A percentile compares a stretch with the other conserved stretches of the same genome.
Evolutionary conservation across 108 stramenopile genomes (phyloP).

Genomic region (Thalassiosira profunda): DNA sequence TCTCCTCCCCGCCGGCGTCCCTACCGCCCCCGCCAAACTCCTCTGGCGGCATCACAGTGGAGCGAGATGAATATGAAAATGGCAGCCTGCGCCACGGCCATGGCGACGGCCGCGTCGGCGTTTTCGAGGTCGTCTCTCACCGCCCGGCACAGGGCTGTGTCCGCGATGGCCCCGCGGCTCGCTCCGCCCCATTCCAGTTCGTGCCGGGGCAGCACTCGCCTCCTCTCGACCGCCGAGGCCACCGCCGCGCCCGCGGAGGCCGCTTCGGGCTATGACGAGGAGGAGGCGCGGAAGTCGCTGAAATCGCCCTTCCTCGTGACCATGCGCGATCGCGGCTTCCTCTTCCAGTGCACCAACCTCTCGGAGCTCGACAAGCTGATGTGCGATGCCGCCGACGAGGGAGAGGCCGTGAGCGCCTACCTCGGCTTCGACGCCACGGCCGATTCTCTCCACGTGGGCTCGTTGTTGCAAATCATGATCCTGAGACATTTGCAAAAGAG

Average conservation of each 20-base stretch:
- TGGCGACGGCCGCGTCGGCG: not conserved
- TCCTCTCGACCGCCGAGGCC: slow-evolving; percentile 11
- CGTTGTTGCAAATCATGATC: slow-evolving; percentile 97
- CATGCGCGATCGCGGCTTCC: slow-evolving; percentile 88
- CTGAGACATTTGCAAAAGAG: slow-evolving; percentile 91
- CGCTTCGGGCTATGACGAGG: slow-evolving; percentile 3
- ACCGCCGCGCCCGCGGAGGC: not conserved
- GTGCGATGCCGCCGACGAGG: slow-evolving; percentile 11
- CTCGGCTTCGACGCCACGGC: slow-evolving; percentile 99
- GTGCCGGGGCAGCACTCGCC: not conserved
- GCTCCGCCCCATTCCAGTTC: not conserved
- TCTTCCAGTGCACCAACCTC: slow-evolving; percentile 89
- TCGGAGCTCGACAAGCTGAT: slow-evolving; percentile 66
- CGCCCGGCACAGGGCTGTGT: not conserved
- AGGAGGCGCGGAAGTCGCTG: slow-evolving; percentile 48
- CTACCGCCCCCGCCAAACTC: too few species aligned
- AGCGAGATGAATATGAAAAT: slow-evolving; percentile 39
- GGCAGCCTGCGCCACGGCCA: slow-evolving; percentile 17
- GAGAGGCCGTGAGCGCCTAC: slow-evolving; percentile 71
- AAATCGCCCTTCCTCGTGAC: slow-evolving; percentile 77
- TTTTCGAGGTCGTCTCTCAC: slow-evolving; percentile 5
- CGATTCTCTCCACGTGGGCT: slow-evolving; percentile 97
- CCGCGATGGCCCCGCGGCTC: not conserved
- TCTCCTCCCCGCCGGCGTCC: too few species aligned
- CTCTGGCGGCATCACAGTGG: too few species aligned